Evolutionary conservation across 202 grass and related monocot species (phyloP).

Genomic region (Hordeum pubiflorum): DNA sequence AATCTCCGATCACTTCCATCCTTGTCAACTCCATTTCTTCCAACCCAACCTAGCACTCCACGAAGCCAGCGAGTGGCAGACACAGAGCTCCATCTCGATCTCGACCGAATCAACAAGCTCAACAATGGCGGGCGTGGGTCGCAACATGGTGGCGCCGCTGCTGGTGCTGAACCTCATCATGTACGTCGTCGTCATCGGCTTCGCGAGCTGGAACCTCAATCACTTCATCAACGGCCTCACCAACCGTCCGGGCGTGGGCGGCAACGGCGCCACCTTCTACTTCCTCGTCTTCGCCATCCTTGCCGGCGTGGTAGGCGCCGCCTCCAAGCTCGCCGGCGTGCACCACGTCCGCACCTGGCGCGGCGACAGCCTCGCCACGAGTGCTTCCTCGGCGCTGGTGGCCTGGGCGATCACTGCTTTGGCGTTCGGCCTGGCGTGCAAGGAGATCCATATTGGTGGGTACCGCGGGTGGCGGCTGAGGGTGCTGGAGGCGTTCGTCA

Average conservation of each 20-base stretch:
- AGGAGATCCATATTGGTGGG: conserved; percentile 51
- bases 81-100: background rate
- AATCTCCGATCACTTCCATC: too few relatives aligned
- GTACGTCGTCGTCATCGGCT: conserved; percentile 63
- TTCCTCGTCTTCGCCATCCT: conserved; percentile 65
- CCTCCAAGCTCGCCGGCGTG: conserved; percentile 55
- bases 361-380: conserved; percentile 36
- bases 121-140: conserved; percentile 37
- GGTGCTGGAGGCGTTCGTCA: conserved; percentile 60
- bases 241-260: conserved; percentile 36
- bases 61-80: too few relatives aligned
- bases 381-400: conserved; percentile 19
- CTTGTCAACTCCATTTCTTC: background rate
- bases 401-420: conserved; percentile 66
- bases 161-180: conserved; percentile 70
- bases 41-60: too few relatives aligned
- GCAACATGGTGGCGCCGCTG: conserved; percentile 53
- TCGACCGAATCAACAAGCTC: background rate
- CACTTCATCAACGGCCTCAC: conserved; percentile 51
- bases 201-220: conserved; percentile 74
- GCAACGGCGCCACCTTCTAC: conserved; percentile 70
- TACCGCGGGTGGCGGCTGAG: conserved; percentile 59
- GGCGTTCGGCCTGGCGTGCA: conserved; percentile 68
- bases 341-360: conserved; percentile 66
- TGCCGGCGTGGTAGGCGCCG: conserved; percentile 50